Base-by-base conservation (phyloP, 768 basidiomycete species). In the Rhodotorula taiwanensis region DNA sequence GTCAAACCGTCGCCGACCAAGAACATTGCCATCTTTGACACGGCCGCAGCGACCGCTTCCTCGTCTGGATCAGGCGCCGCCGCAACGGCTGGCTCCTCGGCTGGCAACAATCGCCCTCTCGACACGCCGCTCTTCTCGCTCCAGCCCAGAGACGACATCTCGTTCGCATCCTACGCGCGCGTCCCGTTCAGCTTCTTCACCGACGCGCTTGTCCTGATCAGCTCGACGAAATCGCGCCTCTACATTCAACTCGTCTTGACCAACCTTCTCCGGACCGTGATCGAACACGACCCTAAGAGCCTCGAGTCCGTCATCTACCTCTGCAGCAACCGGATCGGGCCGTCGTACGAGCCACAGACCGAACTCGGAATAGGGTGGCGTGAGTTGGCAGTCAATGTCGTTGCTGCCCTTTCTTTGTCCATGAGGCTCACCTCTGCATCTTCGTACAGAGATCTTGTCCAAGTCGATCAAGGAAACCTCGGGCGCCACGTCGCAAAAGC, bases 181-280 rank as follows among this genome's bases (percentile, higher is more conserved):
- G 55, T 68, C 14, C 86, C 87, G 0, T 90, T 87, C 74, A 80
- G 85, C 4, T 86, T 88, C 73, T 80, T 90, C 30, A 81, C 81
- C 2, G 82, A 84, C 71, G 79, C 85, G 3, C 79, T 90, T 11
- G 78, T 80, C 15, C 77, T 81, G 15, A 73, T 89, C 28, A 82
- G 83, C 5, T 75, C 79, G 51, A 90, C 88, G 0, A 83, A 84
- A 36, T 89, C 88, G 27, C 83, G 88, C 31, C 86, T 84, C 54
- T 73, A 78, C 39, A 89, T 89, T 58, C 74, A 83, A 63, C 83
- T 86, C 71, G 81, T 80, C 23, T 76, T 89, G 59, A 85, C 85
- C 42, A 94, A 93, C 70, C 80, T 86, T 33, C 75, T 94, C 14
- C 84, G 86, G 33, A 80, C 82, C 27, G 80, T 94, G 55, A 79